Evolutionary conservation across 2,329 filamentous ascomycete genomes (phyloP).

Genomic region (Pleomassaria siparia): DNA sequence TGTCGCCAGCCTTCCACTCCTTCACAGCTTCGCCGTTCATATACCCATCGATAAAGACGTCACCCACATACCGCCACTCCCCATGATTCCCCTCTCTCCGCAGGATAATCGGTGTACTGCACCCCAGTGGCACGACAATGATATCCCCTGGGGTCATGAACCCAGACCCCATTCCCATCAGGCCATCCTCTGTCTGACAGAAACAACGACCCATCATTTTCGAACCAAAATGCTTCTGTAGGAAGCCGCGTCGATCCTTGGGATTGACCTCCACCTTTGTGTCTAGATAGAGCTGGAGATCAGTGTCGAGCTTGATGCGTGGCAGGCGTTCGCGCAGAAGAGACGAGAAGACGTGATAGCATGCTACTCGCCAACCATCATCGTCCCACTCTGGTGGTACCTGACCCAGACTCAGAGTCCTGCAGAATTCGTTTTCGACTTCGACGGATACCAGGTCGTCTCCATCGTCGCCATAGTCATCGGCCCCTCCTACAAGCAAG

Average conservation of each 20-base stretch:
- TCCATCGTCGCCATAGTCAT: neutral
- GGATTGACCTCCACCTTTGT: slow-evolving; percentile 2
- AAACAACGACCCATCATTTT: slow-evolving; percentile 26
- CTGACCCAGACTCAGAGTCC: slow-evolving; percentile 32
- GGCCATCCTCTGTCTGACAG: slow-evolving; percentile 18
- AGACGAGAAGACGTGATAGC: slow-evolving; percentile 21
- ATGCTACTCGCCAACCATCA: slow-evolving; percentile 17
- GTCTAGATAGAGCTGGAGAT: slow-evolving; percentile 12
- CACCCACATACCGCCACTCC: slow-evolving; percentile 37
- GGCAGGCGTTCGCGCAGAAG: slow-evolving; percentile 16
- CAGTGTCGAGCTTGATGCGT: slow-evolving; percentile 13
- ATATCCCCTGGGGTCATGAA: slow-evolving; percentile 33
- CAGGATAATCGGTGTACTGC: slow-evolving; percentile 38
- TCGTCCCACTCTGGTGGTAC: slow-evolving; percentile 12
- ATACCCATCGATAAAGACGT: slow-evolving; percentile 40
- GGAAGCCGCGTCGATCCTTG: slow-evolving; percentile 12
- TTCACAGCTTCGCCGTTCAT: slow-evolving; percentile 39
- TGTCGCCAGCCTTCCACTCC: neutral
- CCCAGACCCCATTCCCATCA: slow-evolving; percentile 37
- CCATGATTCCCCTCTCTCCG: slow-evolving; percentile 21
- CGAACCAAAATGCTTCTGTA: slow-evolving; percentile 17
- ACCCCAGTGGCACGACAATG: slow-evolving; percentile 41
- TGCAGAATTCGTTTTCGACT: slow-evolving; percentile 33
- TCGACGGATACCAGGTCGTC: no score
- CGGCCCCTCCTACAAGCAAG: slow-evolving; percentile 16